phyloP scores from a whole-genome alignment of 495 filamentous ascomycete species.

The Amphirosellinia nigrospora region DNA sequence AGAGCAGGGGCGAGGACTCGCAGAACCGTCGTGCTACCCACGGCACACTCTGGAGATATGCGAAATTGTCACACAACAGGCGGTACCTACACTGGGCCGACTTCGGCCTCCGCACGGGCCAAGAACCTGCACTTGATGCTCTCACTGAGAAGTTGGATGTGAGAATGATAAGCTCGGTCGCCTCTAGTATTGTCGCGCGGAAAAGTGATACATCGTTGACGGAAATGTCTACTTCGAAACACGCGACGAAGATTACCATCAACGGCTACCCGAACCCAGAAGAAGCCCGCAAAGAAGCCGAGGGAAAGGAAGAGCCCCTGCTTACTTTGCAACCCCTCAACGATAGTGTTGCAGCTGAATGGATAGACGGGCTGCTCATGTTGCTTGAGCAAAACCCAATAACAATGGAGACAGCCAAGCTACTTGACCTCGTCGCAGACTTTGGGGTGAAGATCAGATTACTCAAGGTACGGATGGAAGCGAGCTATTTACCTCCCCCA shows the following conservation, averaged over 20 bases:
- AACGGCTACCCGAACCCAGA: slow-evolving; percentile 66
- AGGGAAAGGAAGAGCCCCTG: slow-evolving; percentile 62
- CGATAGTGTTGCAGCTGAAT: slow-evolving; percentile 88
- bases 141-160: slow-evolving; percentile 88
- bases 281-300: slow-evolving; percentile 36
- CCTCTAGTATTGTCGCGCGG: slow-evolving; percentile 83
- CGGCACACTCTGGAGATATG: slow-evolving; percentile 72
- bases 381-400: slow-evolving; percentile 93
- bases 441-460: slow-evolving; percentile 93
- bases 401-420: slow-evolving; percentile 90
- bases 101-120: slow-evolving; percentile 68
- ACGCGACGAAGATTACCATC: slow-evolving; percentile 89
- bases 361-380: slow-evolving; percentile 96
- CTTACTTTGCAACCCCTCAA: slow-evolving; percentile 82
- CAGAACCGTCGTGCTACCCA: slow-evolving; percentile 47
- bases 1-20: slow-evolving; percentile 42
- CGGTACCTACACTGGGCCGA: slow-evolving; percentile 91
- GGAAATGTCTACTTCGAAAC: slow-evolving; percentile 39
- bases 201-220: slow-evolving; percentile 39
- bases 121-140: slow-evolving; percentile 73
- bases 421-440: slow-evolving; percentile 82
- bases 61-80: slow-evolving; percentile 88
- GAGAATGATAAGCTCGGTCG: slow-evolving; percentile 86
- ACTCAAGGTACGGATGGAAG: slow-evolving; percentile 89
- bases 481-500: slow-evolving; percentile 62